Percentiles rank a stretch among this genome's conserved stretches.
These are phyloP conservation scores for Cicer pinnatifidum DNA, from an alignment of 306 rosid genomes.

Conservation along the genomic window DNA sequence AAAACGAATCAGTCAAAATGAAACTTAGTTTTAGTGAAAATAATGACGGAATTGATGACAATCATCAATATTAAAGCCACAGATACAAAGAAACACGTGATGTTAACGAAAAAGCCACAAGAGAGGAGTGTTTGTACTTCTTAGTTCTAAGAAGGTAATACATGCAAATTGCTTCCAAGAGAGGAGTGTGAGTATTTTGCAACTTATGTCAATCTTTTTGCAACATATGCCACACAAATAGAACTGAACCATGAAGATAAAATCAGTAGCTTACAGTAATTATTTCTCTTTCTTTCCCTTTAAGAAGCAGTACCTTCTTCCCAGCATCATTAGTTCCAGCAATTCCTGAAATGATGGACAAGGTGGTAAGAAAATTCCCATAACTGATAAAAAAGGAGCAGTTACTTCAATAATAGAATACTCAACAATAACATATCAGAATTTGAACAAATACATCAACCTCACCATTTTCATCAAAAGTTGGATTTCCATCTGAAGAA, in stretches of 20 bases:
- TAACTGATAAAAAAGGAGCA: neutral
- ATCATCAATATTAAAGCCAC: conserved; percentile 7
- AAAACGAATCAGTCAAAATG: conserved; percentile 7
- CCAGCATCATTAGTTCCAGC: conserved; percentile 55
- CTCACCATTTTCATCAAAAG: conserved; percentile 62
- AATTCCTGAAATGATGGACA: conserved; percentile 49
- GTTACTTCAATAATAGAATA: conserved; percentile 3
- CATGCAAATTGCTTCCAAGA: conserved; percentile 34
- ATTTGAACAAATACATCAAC: conserved; percentile 41
- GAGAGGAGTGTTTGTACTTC: neutral
- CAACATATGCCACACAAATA: conserved; percentile 36
- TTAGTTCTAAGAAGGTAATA: conserved; percentile 25
- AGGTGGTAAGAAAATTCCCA: conserved; percentile 30
- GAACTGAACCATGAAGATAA: conserved; percentile 24
- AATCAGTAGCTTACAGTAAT: conserved; percentile 52
- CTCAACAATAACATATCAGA: neutral
- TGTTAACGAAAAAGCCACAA: conserved; percentile 2
- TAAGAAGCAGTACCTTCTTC: conserved; percentile 62
- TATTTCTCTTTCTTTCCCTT: conserved; percentile 63
- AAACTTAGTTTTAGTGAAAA: neutral
- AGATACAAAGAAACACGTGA: conserved; percentile 5
- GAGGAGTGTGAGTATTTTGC: neutral
- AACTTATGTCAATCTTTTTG: conserved; percentile 29
- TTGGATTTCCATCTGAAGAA: conserved; percentile 55
- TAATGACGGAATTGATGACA: conserved; percentile 3